A percentile compares a stretch with the other conserved stretches of the same genome.
phyloP scores from a whole-genome alignment of 23 red algal genomes.

The Gracilaria domingensis region DNA sequence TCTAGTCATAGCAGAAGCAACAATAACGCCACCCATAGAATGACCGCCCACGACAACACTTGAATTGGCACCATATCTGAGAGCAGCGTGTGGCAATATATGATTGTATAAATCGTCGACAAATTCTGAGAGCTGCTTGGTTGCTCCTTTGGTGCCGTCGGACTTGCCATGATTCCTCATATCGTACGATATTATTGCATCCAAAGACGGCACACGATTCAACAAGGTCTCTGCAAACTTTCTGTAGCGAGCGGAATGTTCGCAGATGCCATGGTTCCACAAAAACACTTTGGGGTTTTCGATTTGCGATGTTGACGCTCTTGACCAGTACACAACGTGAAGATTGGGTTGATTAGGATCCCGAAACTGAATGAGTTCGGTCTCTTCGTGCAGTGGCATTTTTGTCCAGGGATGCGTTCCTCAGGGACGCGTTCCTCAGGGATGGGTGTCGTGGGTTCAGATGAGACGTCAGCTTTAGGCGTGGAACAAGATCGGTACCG shows the following conservation, averaged over 20 bases:
- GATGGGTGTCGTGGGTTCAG: not conserved
- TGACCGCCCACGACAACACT: slow-evolving; percentile 67
- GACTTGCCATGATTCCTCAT: slow-evolving; percentile 66
- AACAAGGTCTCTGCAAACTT: slow-evolving; percentile 45
- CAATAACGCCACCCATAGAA: slow-evolving; percentile 59
- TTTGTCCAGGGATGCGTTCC: not conserved
- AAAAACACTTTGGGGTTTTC: slow-evolving; percentile 43
- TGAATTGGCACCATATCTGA: slow-evolving; percentile 26
- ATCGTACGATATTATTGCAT: slow-evolving; percentile 59
- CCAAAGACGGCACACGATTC: slow-evolving; percentile 27
- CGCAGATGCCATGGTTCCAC: slow-evolving; percentile 68
- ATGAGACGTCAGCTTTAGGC: too few relatives aligned
- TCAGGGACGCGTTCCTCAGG: not conserved
- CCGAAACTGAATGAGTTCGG: slow-evolving; percentile 47
- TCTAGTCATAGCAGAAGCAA: slow-evolving; percentile 18
- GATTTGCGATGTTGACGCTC: not conserved
- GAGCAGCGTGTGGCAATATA: not conserved
- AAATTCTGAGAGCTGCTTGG: not conserved
- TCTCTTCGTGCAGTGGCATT: slow-evolving; percentile 29
- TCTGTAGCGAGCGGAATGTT: slow-evolving; percentile 69
- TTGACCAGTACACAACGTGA: slow-evolving; percentile 45
- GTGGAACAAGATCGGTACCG: too few relatives aligned
- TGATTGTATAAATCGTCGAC: slow-evolving; percentile 53
- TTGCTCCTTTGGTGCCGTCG: slow-evolving; percentile 32
- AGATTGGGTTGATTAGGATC: slow-evolving; percentile 59